Evolutionary conservation across 441 rosid genomes (phyloP), one percentile per base, ranked within the genome.

Genomic region (Cnidoscolus chayamansa): DNA sequence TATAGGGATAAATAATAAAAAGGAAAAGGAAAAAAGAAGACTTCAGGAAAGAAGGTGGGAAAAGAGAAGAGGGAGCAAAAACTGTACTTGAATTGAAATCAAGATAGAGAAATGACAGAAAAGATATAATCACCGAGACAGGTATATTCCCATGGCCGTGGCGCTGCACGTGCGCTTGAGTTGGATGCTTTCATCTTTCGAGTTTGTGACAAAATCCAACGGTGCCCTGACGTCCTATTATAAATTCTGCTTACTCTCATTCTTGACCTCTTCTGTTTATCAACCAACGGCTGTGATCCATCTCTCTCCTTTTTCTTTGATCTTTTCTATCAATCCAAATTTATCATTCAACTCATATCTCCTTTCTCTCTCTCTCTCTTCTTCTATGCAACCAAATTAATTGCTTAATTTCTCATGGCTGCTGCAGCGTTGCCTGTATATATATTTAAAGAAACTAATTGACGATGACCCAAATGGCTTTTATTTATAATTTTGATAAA

Each of bases 161-260:
- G 45, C 61, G 47, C 11, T 64, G 84, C 90, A 82, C 81, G 86
- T 82, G 86, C 81, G 76, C 68, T 61, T 75, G 85, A 78, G 84
- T 78, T 76, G 85, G 80, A 80, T 63, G 71, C 72, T 73, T 66
- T 72, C 71, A 74, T 65, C 72, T 72, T 66, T 72, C 71, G 70
- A 67, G 75, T 74, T 65, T 78, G 78, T 65, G 68, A 74, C 82
- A 84, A 84, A 79, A 74, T 79, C 81, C 82, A 77, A 82, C 84
- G 81, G 86, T 78, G 80, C 65, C 83, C 83, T 78, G 81, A 81
- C 83, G 77, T 71, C 57, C 64, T 59, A 63, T 76, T 70, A 71
- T 75, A 70, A 81, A 78, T 77, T 78, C 77, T 77, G 74, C 66
- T 70, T 70, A 54, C 53, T 19, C 32, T 11, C 50, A 15, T 69